Conservation (phyloP, 805 yeast genomes). For the Kockiozyma suomiensis region DNA sequence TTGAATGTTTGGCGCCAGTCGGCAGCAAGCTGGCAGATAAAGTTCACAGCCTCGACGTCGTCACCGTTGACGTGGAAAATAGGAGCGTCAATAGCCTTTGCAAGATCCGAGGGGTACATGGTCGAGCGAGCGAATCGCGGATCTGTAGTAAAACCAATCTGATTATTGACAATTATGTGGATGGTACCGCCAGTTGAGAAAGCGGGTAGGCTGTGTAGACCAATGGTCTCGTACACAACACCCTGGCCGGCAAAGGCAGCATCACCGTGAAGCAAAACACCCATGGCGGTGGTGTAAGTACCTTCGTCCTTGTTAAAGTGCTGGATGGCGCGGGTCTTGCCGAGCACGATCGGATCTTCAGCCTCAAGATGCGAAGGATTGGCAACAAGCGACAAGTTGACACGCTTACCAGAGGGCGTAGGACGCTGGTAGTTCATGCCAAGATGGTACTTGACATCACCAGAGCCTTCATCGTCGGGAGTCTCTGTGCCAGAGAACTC, state of each 20-base stretch:
- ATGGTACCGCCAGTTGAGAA: conserved; percentile 98
- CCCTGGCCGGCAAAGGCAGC: conserved; percentile 99
- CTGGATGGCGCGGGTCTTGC: conserved; percentile 95
- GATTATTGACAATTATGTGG: conserved; percentile 95
- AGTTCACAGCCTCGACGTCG: conserved; percentile 91
- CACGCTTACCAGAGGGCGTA: conserved; percentile 96
- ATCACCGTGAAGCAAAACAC: conserved; percentile 95
- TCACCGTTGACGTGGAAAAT: conserved; percentile 99
- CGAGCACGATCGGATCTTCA: conserved; percentile 97
- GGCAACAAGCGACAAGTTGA: conserved; percentile 93
- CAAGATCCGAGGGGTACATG: conserved; percentile 96
- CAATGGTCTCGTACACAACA: conserved; percentile 98
- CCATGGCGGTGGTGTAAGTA: conserved; percentile 80
- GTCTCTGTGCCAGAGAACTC: conserved; percentile 87
- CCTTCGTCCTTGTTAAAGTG: conserved; percentile 88
- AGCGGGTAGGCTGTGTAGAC: conserved; percentile 88
- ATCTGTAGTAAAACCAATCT: conserved; percentile 99
- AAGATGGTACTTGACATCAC: conserved; percentile 98
- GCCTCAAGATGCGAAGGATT: conserved; percentile 99
- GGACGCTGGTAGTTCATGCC: conserved; percentile 99
- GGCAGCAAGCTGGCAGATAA: conserved; percentile 93
- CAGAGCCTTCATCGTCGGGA: conserved; percentile 92
- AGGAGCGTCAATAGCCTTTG: conserved; percentile 95
- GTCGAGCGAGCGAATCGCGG: conserved; percentile 98
- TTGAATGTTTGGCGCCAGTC: conserved; percentile 98